phyloP scores from a whole-genome alignment of 169 alveolate species.

The Plasmodium relictum region DNA sequence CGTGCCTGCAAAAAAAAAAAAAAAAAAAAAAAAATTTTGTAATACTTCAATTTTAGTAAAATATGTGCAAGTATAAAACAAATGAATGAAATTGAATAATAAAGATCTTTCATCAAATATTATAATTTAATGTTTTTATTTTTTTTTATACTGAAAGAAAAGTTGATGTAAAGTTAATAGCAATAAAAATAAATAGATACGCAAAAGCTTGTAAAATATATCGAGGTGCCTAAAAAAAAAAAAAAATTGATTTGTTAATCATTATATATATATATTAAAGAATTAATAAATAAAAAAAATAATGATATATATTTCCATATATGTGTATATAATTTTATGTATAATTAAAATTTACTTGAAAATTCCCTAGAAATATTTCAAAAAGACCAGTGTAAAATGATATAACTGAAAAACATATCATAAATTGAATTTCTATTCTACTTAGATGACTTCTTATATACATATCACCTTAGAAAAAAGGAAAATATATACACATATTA shows the following conservation, averaged over 20 bases:
- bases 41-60: not conserved
- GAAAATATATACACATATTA: not conserved
- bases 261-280: not conserved
- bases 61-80: not conserved
- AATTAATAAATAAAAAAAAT: not conserved
- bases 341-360: conserved; percentile 30
- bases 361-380: conserved; percentile 67
- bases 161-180: conserved; percentile 67
- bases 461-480: conserved; percentile 42
- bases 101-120: not conserved
- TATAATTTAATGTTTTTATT: not conserved
- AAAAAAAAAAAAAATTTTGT: not conserved
- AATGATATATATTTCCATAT: not conserved
- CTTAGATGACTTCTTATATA: conserved; percentile 62
- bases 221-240: conserved; percentile 51
- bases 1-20: conserved; percentile 42
- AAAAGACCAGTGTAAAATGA: conserved; percentile 72
- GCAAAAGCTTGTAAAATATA: conserved; percentile 72
- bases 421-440: conserved; percentile 69
- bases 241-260: not conserved
- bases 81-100: not conserved
- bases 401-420: conserved; percentile 72
- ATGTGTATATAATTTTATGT: not conserved
- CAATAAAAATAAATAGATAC: conserved; percentile 64
- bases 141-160: conserved; percentile 56